Evolutionary conservation across 345 rosid genomes (phyloP), one percentile per base, ranked within the genome.

Genomic region (Limnanthes douglasii): DNA sequence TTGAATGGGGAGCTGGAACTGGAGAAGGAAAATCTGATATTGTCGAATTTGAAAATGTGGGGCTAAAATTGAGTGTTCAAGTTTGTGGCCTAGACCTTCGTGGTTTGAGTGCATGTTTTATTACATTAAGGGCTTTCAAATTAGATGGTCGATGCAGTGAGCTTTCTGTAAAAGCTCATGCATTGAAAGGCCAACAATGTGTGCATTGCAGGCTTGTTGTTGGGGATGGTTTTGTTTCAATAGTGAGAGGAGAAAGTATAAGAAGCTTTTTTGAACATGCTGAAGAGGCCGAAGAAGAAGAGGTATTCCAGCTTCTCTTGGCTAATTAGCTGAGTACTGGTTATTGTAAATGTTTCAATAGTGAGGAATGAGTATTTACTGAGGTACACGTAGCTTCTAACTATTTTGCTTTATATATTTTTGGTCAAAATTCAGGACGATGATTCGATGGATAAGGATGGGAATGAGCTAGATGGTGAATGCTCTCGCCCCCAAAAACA

Each of bases 401-500:
- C 39, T 4, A 19, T 37, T 18, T 23, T 17, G 12, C 12, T 15
- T 22, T 19, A 3, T 41, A 15, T 36, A 27, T 30, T 14, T 31
- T 24, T 18, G 40, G 10, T 64, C 5, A 37, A 41, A 42, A 58
- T 48, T 46, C 57, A 88, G 98, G 95, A 80, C 66, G 98, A 90
- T 68, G 83, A 73, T 53, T 71, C 90, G 66, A 43, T 80, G 65
- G 98, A 90, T 62, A 74, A 61, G 73, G 98, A 90, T 16, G 95
- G 93, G 43, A 84, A 77, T 70, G 98, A 84, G 49, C 68, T 90
- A 31, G 98, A 90, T 72, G 95, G 81, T 41, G 95, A 90, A 51
- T 83, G 97, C 65, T 74, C 72, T 46, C 95, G 92, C 59, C 94
- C 98, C 21, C 98, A 90, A 56, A 80, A 90, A 67, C 98, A 90